Base-by-base conservation (phyloP, 139 green algal species). In the Haematococcus lacustris region DNA sequence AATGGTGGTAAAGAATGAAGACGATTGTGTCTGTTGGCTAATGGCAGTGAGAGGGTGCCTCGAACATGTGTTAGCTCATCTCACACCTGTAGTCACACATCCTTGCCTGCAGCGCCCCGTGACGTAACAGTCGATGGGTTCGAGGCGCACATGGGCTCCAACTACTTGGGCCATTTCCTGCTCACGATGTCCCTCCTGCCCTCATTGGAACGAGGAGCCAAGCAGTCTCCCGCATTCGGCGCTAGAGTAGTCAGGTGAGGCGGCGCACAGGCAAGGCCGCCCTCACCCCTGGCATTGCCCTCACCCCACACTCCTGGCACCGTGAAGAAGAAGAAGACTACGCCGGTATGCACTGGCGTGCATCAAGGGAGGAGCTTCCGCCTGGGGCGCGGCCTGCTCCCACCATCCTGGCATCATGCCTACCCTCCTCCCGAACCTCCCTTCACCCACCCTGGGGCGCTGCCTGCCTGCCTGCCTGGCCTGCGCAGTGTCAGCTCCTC, bases 151-250 rank as follows among this genome's bases (percentile, higher is more conserved):
- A 87, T 95, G 80, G 87, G 80, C 17, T 89, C 82, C 67, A 96
- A 96, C 85, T 82, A 93, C 80, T 70, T 96, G 35, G 85, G 82
- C 21, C 89, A 91, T 71, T 94, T 91, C 77, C 80, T 93, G 51
- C 81, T 96, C 28, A 93, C 87, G 0, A 70, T 94, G 38, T 30
- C 86, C 57, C 80, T 95, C 53, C 73, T 96, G 65, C 90, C 91
- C 2, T 66, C 71, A 17, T 71, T 96, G 53, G 68, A 67, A 1
- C 47, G 57, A 0, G 79, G 65, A 9, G 81, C 80, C 0, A 41
- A 35, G 23, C 32, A 28, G 25, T 28, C n/a, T 5, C 39, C 66
- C 23, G 57, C 25, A 2, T 68, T 69, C 34, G 65, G 66, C 30
- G 38, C 51, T 60, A 51, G 66, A 30, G 34, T 71, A 13, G 66